Conservation (phyloP, 2,329 filamentous ascomycete species). For the Coniella lustricola region DNA sequence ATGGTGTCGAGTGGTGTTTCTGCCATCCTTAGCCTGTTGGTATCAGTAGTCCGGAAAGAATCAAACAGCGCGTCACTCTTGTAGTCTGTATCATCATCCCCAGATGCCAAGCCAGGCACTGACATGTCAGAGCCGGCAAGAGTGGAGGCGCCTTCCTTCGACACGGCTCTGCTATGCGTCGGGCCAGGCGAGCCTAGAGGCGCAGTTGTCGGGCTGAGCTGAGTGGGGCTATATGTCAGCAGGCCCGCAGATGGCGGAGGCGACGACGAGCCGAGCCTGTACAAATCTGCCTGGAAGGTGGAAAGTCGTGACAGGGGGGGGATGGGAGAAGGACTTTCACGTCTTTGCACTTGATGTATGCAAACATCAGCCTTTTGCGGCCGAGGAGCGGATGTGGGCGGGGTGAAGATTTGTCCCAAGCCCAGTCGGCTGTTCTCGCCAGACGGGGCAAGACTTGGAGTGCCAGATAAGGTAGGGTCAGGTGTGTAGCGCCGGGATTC, state of each 20-base stretch:
- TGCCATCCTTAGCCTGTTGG: slow-evolving; percentile 56
- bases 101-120: slow-evolving; percentile 54
- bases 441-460: slow-evolving; percentile 20
- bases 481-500: slow-evolving; percentile 46
- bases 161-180: slow-evolving; percentile 33
- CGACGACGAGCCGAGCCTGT: slow-evolving; percentile 35
- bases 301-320: slow-evolving; percentile 48
- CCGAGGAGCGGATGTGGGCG: slow-evolving; percentile 21
- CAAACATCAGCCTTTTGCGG: slow-evolving; percentile 22
- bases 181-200: slow-evolving; percentile 24
- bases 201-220: slow-evolving; percentile 32
- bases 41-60: slow-evolving; percentile 65
- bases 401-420: slow-evolving; percentile 22
- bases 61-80: slow-evolving; percentile 73
- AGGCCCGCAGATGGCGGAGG: slow-evolving; percentile 32
- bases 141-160: slow-evolving; percentile 53
- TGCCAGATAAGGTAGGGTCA: slow-evolving; percentile 36
- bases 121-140: slow-evolving; percentile 66
- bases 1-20: slow-evolving; percentile 71
- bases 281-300: slow-evolving; percentile 47
- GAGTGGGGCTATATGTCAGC: slow-evolving; percentile 32
- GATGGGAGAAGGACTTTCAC: slow-evolving; percentile 48
- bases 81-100: slow-evolving; percentile 70
- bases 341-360: slow-evolving; percentile 28
- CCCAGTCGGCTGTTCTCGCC: slow-evolving; percentile 21